These are phyloP conservation scores for Microbotryum intermedium DNA, from an alignment of 1,284 basidiomycete genomes.

Conservation along the genomic window DNA sequence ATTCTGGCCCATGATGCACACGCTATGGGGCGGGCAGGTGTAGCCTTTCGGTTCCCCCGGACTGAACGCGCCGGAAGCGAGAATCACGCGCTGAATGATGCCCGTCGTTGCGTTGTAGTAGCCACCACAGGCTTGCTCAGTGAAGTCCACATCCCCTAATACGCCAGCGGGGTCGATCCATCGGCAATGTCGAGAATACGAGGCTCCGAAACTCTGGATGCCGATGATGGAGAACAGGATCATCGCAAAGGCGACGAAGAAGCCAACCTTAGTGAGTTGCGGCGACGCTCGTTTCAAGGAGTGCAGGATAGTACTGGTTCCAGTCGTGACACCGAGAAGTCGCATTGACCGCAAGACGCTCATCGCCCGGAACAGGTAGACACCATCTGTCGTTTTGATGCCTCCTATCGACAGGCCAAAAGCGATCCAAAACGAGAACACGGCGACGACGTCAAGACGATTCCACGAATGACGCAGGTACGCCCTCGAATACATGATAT, in stretches of 20 bases:
- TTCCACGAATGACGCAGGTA: conserved; percentile 93
- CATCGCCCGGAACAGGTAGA: conserved; percentile 63
- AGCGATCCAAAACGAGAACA: conserved; percentile 70
- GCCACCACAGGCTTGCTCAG: conserved; percentile 63
- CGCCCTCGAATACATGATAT: conserved; percentile 41
- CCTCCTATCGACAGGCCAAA: conserved; percentile 62
- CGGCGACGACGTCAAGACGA: conserved; percentile 78
- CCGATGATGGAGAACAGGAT: conserved; percentile 80
- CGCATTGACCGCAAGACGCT: conserved; percentile 78
- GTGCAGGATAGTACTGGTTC: conserved; percentile 89
- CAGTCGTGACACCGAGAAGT: conserved; percentile 77
- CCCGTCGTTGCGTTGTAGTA: conserved; percentile 53
- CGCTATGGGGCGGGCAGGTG: background rate
- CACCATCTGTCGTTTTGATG: conserved; percentile 68
- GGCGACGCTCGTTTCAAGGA: conserved; percentile 86
- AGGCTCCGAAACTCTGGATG: conserved; percentile 80
- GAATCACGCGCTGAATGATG: conserved; percentile 58
- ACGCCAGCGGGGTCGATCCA: conserved; percentile 38
- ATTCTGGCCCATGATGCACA: conserved; percentile 54
- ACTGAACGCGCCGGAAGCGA: background rate
- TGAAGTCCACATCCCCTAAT: conserved; percentile 35
- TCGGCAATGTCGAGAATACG: conserved; percentile 53
- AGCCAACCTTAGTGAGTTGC: conserved; percentile 75
- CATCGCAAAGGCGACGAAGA: conserved; percentile 86
- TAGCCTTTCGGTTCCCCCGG: background rate